Conservation (phyloP, 139 green algal species). For the Ettlia oleoabundans region DNA sequence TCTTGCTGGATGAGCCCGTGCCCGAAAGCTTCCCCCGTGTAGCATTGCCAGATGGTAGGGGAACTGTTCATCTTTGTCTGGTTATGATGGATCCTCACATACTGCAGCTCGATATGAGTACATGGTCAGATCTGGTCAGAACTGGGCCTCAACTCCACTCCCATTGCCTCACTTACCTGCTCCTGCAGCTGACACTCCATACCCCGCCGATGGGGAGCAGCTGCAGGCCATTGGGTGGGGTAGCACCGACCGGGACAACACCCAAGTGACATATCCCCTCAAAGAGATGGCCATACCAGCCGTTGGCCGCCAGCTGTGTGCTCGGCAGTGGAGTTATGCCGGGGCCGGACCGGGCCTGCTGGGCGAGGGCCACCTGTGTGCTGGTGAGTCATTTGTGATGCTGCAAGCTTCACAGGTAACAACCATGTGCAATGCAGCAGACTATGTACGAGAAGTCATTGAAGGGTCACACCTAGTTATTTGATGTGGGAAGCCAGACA, state of each 20-base stretch:
- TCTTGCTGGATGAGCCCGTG: background rate
- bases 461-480: too few relatives aligned
- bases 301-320: background rate
- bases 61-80: too few relatives aligned
- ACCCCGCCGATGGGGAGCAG: background rate
- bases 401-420: background rate
- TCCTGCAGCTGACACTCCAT: background rate
- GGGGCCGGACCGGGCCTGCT: background rate
- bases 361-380: background rate
- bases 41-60: background rate
- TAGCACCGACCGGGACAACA: slow-evolving; percentile 6
- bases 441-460: background rate
- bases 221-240: slow-evolving; percentile 25
- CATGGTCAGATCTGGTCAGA: too few relatives aligned
- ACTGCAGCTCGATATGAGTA: too few relatives aligned
- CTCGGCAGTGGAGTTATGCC: slow-evolving; percentile 16
- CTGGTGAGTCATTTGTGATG: background rate
- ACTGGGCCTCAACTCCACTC: too few relatives aligned
- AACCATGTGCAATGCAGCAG: too few relatives aligned
- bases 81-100: too few relatives aligned
- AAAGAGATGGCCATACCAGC: slow-evolving; percentile 4
- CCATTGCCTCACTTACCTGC: too few relatives aligned
- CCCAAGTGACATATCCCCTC: background rate
- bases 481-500: too few relatives aligned
- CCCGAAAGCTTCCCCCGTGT: background rate